Base-by-base conservation (phyloP, 805 yeast species). In the Wickerhamomyces rabaulensis region DNA sequence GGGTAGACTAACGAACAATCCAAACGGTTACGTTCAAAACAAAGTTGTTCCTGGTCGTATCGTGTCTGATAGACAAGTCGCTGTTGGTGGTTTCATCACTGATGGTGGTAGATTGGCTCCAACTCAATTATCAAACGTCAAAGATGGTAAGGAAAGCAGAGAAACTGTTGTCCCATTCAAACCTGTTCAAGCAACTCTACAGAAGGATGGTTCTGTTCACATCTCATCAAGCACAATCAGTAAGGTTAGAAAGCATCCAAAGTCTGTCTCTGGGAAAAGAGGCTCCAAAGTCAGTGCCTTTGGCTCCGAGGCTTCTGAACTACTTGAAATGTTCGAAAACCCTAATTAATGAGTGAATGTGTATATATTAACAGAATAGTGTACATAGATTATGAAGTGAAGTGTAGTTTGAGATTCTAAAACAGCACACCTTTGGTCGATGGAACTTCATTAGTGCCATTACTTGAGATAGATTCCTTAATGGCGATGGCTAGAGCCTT, bases 401-500 rank as follows among this genome's bases (percentile, higher is more conserved):
- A 12, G 4, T 19, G 19, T 13, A 36, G 9, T 36, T 17, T 20
- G 20, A 20, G 31, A 27, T 5, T 6, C 13, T 22, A 85, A 68
- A 84, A 83, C 41, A 92, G 71, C 10, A 94, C 98, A 45, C 99
- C 99, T 69, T 94, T 94, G 10, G 99, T 94, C 46, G 95, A 84
- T 19, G 99, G 99, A 40, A 94, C 87, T 51, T 94, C 99, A 61
- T 89, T 75, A 21, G 84, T 79, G 27, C 97, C 98, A 27, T 89
- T 89, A 54, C 78, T 74, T 10, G 92, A 75, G 42, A 78, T 82
- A 21, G 98, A 92, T 62, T 90, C 96, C 56, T 80, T 84, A 42
- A 94, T 74, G 4, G 99, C 99, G 19, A 94, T 74, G 0, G 99
- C 99, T 53, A 92, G 71, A 0, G 98, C 97, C 69, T 94, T 94